A percentile compares a stretch with the other conserved stretches of the same genome.
phyloP scores from a whole-genome alignment of 208 protist genomes.

The Endotrypanum monterogeii region DNA sequence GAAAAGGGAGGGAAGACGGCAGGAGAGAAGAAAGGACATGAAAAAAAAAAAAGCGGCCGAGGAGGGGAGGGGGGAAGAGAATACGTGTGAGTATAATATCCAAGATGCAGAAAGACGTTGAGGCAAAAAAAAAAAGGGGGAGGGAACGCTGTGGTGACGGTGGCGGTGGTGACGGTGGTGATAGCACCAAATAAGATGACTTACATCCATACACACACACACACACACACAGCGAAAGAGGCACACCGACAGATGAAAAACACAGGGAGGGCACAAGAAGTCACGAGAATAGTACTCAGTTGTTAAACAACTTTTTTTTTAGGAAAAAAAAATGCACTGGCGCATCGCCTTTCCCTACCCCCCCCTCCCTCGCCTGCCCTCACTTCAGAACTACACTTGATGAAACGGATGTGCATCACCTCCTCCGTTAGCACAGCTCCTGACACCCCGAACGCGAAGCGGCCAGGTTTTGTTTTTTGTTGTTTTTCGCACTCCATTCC shows the following conservation, averaged over 20 bases:
- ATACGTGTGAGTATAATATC: background rate
- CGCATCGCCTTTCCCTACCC: too few relatives aligned
- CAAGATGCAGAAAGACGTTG: too few relatives aligned
- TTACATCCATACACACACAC: background rate
- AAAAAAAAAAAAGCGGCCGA: background rate
- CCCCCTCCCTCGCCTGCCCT: background rate
- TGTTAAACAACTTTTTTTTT: too few relatives aligned
- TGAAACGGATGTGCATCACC: background rate
- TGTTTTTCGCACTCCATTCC: too few relatives aligned
- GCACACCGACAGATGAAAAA: too few relatives aligned
- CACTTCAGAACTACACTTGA: too few relatives aligned
- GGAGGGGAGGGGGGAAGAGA: background rate
- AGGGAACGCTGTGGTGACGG: background rate
- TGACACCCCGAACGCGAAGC: background rate
- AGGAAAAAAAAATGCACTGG: too few relatives aligned
- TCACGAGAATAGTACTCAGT: too few relatives aligned
- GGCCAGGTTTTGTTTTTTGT: background rate
- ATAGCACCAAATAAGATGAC: background rate
- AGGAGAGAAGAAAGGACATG: background rate
- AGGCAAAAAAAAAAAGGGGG: too few relatives aligned
- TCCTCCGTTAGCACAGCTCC: background rate
- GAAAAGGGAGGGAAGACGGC: background rate
- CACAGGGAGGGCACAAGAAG: background rate
- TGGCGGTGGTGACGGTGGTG: background rate
- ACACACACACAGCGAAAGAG: conserved; percentile 7